Conservation (phyloP, 1,284 basidiomycete species). For the Ceratobasidium sp. region DNA sequence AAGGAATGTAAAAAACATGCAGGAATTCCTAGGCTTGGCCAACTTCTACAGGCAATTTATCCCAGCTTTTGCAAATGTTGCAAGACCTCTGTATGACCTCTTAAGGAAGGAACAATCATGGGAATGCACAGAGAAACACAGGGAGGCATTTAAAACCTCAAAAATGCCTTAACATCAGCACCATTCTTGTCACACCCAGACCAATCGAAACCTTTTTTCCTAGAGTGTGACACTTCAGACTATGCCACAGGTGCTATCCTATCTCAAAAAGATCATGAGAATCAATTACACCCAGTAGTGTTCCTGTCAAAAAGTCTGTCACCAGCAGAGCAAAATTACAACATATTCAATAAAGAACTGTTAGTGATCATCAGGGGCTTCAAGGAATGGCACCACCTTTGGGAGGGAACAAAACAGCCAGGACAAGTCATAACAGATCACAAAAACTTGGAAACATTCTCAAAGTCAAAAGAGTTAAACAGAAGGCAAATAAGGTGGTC, state of each 20-base stretch:
- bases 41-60: neutral
- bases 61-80: too few relatives aligned
- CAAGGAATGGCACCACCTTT: conserved; percentile 52
- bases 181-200: conserved; percentile 44
- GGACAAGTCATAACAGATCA: too few relatives aligned
- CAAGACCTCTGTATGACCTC: too few relatives aligned
- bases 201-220: conserved; percentile 39
- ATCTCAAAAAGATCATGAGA: conserved; percentile 42
- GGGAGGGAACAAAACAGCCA: conserved; percentile 45
- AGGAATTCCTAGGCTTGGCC: neutral
- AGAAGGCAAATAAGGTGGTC: too few relatives aligned
- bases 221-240: too few relatives aligned
- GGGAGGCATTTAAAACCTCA: neutral
- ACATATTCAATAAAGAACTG: conserved; percentile 55
- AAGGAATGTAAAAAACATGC: neutral
- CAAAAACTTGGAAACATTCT: too few relatives aligned
- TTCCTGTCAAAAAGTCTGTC: conserved; percentile 45
- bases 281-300: conserved; percentile 44
- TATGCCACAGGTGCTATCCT: conserved; percentile 46
- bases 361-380: conserved; percentile 53
- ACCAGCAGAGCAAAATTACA: conserved; percentile 49
- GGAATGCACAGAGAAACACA: neutral
- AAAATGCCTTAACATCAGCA: neutral
- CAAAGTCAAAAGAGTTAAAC: too few relatives aligned
- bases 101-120: too few relatives aligned